Evolutionary conservation across 352 stramenopile genomes (phyloP), one percentile per base, ranked within the genome.

Genomic region (Pythium plurisporium): DNA sequence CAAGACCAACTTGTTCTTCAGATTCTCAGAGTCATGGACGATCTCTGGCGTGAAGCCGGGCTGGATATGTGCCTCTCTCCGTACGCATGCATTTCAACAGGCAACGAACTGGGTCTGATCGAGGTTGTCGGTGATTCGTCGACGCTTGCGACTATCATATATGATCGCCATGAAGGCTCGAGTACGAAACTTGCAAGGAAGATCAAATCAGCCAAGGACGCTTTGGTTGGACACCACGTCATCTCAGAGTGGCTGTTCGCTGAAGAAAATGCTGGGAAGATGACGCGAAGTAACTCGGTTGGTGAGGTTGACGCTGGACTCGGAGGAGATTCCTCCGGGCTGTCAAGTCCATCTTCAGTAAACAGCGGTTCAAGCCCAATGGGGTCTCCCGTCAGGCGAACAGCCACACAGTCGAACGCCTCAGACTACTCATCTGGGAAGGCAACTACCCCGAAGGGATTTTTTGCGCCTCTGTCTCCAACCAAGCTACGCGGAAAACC

Each of bases 1-100:
- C 94, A 98, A 59, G 94, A 98, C 52, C 88, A 98, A 68, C 76
- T 98, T 6, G 94, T 96, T 48, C 73, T 97, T 37, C 89, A 97
- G 59, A 73, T 98, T 30, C 50, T 98, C 6, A 76, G 86, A 15
- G 77, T 97, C 3, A 96, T 98, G 87, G 87, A 97, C 55, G 73
- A 88, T 23, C 55, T 98, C 4, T 97, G 91, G 89, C 76, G 89
- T 29, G 80, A 90, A 29, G 76, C 86, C 17, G 82, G 64, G 0
- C 64, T 98, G 11, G 86, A 97, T 37, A 62, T 98, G 1, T 87
- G 86, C 27, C 65, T 98, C 1, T 79, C 72, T 2, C 78, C 89
- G 0, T 97, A 98, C 62, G 72, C 86, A 17, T 96, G 87, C 44
- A 84, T 97, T 27, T 80, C 86, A 6, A 97, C 89, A 0, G 91